phyloP scores from a whole-genome alignment of 495 filamentous ascomycete species.

The Hyaloscypha variabilis region DNA sequence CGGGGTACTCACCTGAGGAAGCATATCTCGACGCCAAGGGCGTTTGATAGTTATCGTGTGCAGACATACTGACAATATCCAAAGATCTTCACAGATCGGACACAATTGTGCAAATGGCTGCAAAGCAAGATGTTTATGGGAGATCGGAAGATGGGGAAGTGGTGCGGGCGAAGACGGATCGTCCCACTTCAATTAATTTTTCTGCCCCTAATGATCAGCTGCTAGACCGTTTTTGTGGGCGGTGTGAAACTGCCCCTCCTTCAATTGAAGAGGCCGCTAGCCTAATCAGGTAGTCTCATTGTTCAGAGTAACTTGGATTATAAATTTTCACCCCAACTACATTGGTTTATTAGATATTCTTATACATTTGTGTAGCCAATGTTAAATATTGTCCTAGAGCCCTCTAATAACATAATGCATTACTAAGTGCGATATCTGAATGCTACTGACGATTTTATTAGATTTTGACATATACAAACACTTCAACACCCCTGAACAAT shows the following conservation, averaged over 20 bases:
- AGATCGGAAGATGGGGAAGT: background rate
- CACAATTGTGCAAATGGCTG: background rate
- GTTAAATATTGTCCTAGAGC: too few relatives aligned
- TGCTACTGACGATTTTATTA: too few relatives aligned
- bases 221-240: background rate
- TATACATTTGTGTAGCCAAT: too few relatives aligned
- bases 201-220: background rate
- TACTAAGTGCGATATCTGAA: too few relatives aligned
- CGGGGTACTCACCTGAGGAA: constrained; percentile 14
- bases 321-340: background rate
- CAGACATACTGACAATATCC: constrained; percentile 51
- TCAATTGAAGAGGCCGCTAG: background rate
- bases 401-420: too few relatives aligned
- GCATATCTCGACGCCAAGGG: constrained; percentile 75
- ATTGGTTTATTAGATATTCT: too few relatives aligned
- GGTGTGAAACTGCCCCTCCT: background rate
- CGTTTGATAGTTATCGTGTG: constrained; percentile 71
- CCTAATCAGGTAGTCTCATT: background rate
- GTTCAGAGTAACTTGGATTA: background rate
- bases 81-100: background rate
- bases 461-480: too few relatives aligned
- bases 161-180: background rate
- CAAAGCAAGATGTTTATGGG: background rate
- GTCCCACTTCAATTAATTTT: background rate
- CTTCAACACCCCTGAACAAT: too few relatives aligned